Evolutionary conservation across 495 filamentous ascomycete species (phyloP), one percentile per base, ranked within the genome.

Genomic region (Lindgomyces ingoldianus): DNA sequence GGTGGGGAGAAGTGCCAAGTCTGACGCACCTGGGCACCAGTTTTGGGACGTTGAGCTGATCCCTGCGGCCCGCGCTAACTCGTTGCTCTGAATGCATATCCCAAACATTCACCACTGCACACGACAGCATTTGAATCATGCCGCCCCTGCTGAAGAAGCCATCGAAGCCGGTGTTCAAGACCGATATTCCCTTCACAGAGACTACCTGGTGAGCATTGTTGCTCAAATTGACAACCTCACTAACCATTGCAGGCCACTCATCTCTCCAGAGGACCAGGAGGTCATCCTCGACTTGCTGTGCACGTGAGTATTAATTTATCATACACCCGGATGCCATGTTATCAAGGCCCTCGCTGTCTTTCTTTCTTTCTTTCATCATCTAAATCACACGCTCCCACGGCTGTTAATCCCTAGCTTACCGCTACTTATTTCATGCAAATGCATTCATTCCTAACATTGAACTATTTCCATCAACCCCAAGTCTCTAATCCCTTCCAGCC

Each of bases 401-500:
- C n/a, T n/a, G n/a, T n/a, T 52, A 39, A 33, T n/a, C 10, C 30
- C 10, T 33, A 3, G 4, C 14, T 19, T 3, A 4, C 4, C 42
- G n/a, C 22, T 19, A 46, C 22, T 46, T 19, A n/a, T n/a, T 46
- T n/a, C 16, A n/a, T 19, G 16, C 42, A 14, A 41, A 19, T 22
- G 14, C 47, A 12, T 27, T 16, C 25, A 48, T 10, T 11, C 18
- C 45, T 14, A n/a, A n/a, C n/a, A n/a, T n/a, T n/a, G n/a, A n/a
- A n/a, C n/a, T n/a, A n/a, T n/a, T n/a, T n/a, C n/a, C n/a, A n/a
- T n/a, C n/a, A n/a, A n/a, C n/a, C n/a, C n/a, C n/a, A n/a, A n/a
- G n/a, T 24, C 10, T 33, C 39, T 62, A 62, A 57, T 30, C 44
- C 19, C 51, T 18, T 25, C 18, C 62, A 88, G 85, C 60, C 73